These are phyloP conservation scores for Candida tibetensis DNA, from an alignment of 805 yeast species.

Conservation along the genomic window DNA sequence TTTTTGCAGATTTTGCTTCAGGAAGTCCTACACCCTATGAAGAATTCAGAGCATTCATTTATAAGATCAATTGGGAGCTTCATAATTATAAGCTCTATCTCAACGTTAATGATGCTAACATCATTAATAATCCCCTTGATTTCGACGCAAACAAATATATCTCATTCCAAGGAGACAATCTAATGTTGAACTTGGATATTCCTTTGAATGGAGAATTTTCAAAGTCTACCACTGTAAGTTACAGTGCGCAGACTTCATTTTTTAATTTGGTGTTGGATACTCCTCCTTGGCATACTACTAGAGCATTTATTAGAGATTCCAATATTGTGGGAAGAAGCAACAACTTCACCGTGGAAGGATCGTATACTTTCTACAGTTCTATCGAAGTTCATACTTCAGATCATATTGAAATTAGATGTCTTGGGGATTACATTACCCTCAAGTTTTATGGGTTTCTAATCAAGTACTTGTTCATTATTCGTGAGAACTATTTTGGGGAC, in stretches of 20 bases:
- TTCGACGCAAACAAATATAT: slow-evolving; percentile 75
- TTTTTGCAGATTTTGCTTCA: slow-evolving; percentile 70
- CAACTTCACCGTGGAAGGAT: slow-evolving; percentile 60
- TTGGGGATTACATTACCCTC: slow-evolving; percentile 64
- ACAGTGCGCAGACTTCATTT: slow-evolving; percentile 50
- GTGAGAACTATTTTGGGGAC: slow-evolving; percentile 91
- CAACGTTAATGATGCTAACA: slow-evolving; percentile 84
- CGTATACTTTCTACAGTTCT: slow-evolving; percentile 57
- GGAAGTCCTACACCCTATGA: slow-evolving; percentile 75
- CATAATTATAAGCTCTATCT: slow-evolving; percentile 57
- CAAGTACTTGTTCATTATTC: slow-evolving; percentile 68
- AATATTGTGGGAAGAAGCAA: slow-evolving; percentile 66
- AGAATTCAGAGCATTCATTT: slow-evolving; percentile 68
- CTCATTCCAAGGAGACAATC: slow-evolving; percentile 62
- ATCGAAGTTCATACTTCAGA: slow-evolving; percentile 69
- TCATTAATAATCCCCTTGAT: slow-evolving; percentile 85
- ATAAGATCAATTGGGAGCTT: slow-evolving; percentile 59
- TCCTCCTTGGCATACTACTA: slow-evolving; percentile 90
- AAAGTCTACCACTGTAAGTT: slow-evolving; percentile 51
- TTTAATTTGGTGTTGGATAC: slow-evolving; percentile 66
- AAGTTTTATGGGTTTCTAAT: slow-evolving; percentile 77
- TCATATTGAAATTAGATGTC: slow-evolving; percentile 59
- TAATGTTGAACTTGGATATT: slow-evolving; percentile 46
- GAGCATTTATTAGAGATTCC: slow-evolving; percentile 59
- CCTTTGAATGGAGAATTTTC: slow-evolving; percentile 59